Conservation (phyloP, 441 rosid species). For the Arabidopsis hybrid region DNA sequence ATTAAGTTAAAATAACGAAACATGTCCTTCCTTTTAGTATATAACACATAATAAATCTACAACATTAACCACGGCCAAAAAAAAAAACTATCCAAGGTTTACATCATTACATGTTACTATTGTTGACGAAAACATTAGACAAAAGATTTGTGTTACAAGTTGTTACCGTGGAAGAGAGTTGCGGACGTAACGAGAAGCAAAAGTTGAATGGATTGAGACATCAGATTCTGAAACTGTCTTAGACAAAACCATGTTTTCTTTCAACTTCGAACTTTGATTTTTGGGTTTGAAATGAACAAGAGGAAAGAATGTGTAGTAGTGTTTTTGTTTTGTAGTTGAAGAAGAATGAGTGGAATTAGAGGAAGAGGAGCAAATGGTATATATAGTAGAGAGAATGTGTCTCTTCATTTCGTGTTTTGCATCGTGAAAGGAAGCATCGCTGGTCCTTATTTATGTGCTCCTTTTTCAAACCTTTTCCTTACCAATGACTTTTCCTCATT, state of each 20-base stretch:
- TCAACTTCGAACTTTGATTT: not conserved
- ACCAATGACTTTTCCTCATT: conserved; percentile 28
- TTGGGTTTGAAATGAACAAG: not conserved
- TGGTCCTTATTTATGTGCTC: conserved; percentile 35
- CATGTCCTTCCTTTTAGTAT: not conserved
- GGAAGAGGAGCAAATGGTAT: conserved; percentile 31
- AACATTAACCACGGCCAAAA: no score
- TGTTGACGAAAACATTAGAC: not conserved
- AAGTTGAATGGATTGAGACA: conserved; percentile 80
- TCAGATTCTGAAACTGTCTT: conserved; percentile 60
- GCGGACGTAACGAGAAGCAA: conserved; percentile 93
- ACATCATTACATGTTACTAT: no score
- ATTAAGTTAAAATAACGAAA: conserved; percentile 4
- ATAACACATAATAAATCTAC: no score
- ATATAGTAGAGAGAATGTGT: conserved; percentile 26
- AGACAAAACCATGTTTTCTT: conserved; percentile 64
- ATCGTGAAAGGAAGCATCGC: conserved; percentile 44
- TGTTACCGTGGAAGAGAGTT: conserved; percentile 72
- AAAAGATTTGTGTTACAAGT: no score
- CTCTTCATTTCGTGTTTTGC: conserved; percentile 18
- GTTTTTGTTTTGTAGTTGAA: not conserved
- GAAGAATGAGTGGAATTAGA: conserved; percentile 24
- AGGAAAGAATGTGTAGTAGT: conserved; percentile 6
- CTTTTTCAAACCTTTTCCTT: conserved; percentile 8
- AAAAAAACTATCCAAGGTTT: no score